These are phyloP conservation scores for Xylariaceae sp. DNA, from an alignment of 2,329 filamentous ascomycete species.

Conservation along the genomic window DNA sequence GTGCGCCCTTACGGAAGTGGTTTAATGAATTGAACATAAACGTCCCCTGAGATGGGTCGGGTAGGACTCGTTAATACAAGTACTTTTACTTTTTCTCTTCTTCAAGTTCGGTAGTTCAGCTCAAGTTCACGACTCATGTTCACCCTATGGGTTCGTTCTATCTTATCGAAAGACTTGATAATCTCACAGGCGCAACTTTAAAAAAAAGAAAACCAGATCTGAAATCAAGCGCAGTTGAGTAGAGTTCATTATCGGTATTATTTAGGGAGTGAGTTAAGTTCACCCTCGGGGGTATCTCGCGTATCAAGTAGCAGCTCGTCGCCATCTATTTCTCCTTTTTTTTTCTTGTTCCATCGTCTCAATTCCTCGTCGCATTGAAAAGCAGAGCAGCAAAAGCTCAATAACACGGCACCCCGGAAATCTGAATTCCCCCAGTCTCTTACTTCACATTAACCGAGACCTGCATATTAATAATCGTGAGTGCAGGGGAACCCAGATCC, in stretches of 20 bases:
- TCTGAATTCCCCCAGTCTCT: background rate
- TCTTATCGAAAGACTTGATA: too few species aligned
- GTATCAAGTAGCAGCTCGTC: conserved; percentile 11
- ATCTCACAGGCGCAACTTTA: too few species aligned
- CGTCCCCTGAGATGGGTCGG: background rate
- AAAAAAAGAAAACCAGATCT: background rate
- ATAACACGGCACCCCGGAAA: background rate
- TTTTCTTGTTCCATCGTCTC: background rate
- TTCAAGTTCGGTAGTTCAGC: background rate
- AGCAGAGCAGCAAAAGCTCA: background rate
- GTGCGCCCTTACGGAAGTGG: conserved; percentile 7
- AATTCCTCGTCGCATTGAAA: background rate
- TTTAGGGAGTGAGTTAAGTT: background rate
- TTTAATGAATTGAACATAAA: conserved; percentile 1
- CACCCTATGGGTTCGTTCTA: too few species aligned
- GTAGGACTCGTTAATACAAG: background rate
- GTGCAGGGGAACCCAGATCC: background rate
- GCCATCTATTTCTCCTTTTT: background rate
- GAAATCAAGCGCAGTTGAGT: conserved; percentile 3
- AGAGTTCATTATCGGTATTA: conserved; percentile 8
- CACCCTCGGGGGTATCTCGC: conserved; percentile 11
- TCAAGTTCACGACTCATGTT: background rate
- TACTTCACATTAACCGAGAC: background rate
- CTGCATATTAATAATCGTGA: background rate
- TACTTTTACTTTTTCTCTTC: background rate